Percentiles rank a stretch among this genome's conserved stretches.
These are phyloP conservation scores for Huntiella savannae DNA, from an alignment of 2,329 filamentous ascomycete genomes.

Conservation along the genomic window DNA sequence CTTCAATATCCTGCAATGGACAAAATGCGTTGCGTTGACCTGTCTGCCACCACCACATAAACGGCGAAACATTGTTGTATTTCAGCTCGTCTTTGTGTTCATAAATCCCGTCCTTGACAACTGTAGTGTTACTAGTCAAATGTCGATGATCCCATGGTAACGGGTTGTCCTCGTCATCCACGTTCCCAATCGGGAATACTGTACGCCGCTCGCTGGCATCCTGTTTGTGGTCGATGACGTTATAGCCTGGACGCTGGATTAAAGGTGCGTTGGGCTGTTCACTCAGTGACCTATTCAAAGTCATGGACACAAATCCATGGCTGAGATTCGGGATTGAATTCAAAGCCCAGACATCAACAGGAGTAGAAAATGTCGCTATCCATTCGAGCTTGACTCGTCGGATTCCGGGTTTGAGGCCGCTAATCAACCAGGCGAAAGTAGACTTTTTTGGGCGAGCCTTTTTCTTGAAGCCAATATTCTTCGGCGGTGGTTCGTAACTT, in stretches of 20 bases:
- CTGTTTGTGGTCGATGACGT: background rate
- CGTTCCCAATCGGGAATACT: background rate
- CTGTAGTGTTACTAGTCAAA: background rate
- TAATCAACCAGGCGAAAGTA: conserved; percentile 1
- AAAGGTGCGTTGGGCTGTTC: background rate
- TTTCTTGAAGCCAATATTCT: background rate
- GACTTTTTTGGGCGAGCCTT: background rate
- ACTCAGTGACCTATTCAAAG: background rate
- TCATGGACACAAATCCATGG: background rate
- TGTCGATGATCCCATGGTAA: background rate
- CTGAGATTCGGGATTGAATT: background rate
- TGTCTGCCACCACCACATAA: conserved; percentile 8
- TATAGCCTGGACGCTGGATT: background rate
- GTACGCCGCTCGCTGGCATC: background rate
- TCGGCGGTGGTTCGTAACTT: background rate
- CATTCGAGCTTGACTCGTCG: conserved; percentile 5
- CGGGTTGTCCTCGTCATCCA: background rate
- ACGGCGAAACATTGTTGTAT: background rate
- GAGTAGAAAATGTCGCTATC: conserved; percentile 6
- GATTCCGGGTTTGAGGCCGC: conserved; percentile 1
- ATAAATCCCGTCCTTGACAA: background rate
- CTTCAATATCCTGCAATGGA: conserved; percentile 2
- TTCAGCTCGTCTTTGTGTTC: background rate
- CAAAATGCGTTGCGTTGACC: conserved; percentile 3
- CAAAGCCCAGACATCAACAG: background rate